phyloP scores from a whole-genome alignment of 1,284 basidiomycete genomes.

The Puccinia polysora region DNA sequence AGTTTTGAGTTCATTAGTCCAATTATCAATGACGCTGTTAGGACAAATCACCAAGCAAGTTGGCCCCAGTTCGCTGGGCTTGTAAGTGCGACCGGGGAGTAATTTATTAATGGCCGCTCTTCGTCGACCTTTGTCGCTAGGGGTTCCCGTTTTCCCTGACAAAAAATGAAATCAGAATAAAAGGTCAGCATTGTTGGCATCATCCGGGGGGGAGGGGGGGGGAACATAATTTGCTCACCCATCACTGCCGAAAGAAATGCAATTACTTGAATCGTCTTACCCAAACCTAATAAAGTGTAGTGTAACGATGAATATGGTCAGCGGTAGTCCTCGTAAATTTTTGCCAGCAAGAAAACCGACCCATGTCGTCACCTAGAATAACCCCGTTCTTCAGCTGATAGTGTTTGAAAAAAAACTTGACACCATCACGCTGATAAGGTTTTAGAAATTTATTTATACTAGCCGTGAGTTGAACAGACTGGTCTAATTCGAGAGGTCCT shows the following conservation, averaged over 20 bases:
- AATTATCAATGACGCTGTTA: slow-evolving; percentile 41
- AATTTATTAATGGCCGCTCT: slow-evolving; percentile 19
- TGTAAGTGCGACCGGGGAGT: neutral
- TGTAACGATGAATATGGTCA: neutral
- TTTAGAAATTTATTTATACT: slow-evolving; percentile 35
- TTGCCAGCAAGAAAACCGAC: slow-evolving; percentile 12
- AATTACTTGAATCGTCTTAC: slow-evolving; percentile 43
- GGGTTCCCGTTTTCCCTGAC: slow-evolving; percentile 20
- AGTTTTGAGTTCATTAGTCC: slow-evolving; percentile 28
- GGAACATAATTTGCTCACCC: neutral
- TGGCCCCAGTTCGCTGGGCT: slow-evolving; percentile 25
- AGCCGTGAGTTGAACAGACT: slow-evolving; percentile 10
- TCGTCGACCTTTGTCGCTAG: slow-evolving; percentile 19
- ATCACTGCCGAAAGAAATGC: slow-evolving; percentile 35
- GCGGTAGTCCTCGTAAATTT: neutral
- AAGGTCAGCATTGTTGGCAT: neutral
- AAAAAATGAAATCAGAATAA: neutral
- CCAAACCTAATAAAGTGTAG: slow-evolving; percentile 5
- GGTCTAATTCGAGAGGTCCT: neutral
- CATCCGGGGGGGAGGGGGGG: neutral
- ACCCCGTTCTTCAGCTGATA: slow-evolving; percentile 22
- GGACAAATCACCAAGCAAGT: slow-evolving; percentile 41
- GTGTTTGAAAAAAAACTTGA: slow-evolving; percentile 37
- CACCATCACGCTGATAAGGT: slow-evolving; percentile 42
- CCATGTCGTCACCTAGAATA: slow-evolving; percentile 40